Evolutionary conservation across 768 basidiomycete genomes (phyloP), one percentile per base, ranked within the genome.

Genomic region (Lyophyllum atratum): DNA sequence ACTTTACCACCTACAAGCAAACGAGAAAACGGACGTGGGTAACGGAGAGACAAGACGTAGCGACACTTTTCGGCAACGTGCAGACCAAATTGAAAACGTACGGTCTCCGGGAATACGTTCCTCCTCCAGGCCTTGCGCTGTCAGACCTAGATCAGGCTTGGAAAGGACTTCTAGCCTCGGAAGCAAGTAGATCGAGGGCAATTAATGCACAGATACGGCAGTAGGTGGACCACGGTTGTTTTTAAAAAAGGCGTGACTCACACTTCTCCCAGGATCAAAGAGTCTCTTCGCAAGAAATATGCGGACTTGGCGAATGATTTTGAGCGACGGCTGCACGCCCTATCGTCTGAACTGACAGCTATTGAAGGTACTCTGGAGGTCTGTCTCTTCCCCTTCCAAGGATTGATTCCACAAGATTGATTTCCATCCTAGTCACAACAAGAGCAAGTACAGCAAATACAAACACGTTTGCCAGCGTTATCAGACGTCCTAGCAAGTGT

Each of bases 11-110:
- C 1, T 95, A 96, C 75, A 97, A 97, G 68, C 86, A 87, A 62
- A 89, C 89, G 1, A 87, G 80, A 39, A 97, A 97, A 66, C 84
- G 93, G 2, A 77, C 77, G 1, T 97, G 94, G 93, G 92, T 94
- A 10, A 87, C 85, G 8, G 95, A 98, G 72, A 85, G 89, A 67
- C 90, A 93, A 67, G 95, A 95, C 56, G 75, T 97, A 10, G 84
- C 86, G 9, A 92, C 90, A 1, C 80, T 98, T 14, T 92, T 98
- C 61, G 88, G 91, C 3, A 96, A 97, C 66, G 87, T 99, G 26
- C 92, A 95, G 70, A 96, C 93, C 0, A 98, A 98, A 72, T 75
- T 98, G 54, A 84, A 81, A 71, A 98, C 95, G 22, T 98, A 98
- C 75, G 85, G 88, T 10, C 68, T 99, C 63, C 79, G 85, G 56